Evolutionary conservation across 1,284 basidiomycete genomes (phyloP).

Genomic region (Apiotrichum domesticum): DNA sequence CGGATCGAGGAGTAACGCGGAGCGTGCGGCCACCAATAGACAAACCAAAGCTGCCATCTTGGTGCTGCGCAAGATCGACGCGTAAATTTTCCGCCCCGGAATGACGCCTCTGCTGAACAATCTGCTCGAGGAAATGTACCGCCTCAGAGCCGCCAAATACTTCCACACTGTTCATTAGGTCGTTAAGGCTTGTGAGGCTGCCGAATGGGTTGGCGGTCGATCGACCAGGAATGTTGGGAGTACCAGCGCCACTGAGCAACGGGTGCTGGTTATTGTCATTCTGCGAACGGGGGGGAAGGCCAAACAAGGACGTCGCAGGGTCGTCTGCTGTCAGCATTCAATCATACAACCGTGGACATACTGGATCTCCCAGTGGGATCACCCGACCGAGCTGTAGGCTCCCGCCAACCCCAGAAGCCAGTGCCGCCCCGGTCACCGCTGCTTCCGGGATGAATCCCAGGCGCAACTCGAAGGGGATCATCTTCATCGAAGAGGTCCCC

Average conservation of each 20-base stretch:
- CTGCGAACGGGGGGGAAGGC: conserved; percentile 9
- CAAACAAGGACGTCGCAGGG: conserved; percentile 19
- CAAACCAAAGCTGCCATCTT: conserved; percentile 28
- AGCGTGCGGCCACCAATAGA: conserved; percentile 39
- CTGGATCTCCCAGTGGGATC: too few relatives aligned
- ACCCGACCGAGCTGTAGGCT: background rate
- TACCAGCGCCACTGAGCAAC: conserved; percentile 54
- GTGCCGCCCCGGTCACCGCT: background rate
- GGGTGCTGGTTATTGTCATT: conserved; percentile 70
- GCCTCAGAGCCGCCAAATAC: conserved; percentile 75
- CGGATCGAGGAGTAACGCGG: conserved; percentile 44
- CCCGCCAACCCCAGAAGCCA: conserved; percentile 33
- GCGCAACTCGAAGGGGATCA: background rate
- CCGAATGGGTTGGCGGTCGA: conserved; percentile 50
- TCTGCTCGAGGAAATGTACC: conserved; percentile 73
- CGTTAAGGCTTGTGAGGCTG: conserved; percentile 51
- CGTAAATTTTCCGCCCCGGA: conserved; percentile 26
- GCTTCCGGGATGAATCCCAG: background rate
- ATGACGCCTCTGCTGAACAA: conserved; percentile 45
- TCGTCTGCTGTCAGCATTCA: conserved; percentile 6
- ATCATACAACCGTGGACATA: too few relatives aligned
- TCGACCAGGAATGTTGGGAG: conserved; percentile 35
- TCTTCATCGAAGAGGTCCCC: conserved; percentile 14
- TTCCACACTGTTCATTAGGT: conserved; percentile 72
- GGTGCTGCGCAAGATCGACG: conserved; percentile 31